phyloP scores from a whole-genome alignment of 805 yeast species.

The Saturnispora galanensis region DNA sequence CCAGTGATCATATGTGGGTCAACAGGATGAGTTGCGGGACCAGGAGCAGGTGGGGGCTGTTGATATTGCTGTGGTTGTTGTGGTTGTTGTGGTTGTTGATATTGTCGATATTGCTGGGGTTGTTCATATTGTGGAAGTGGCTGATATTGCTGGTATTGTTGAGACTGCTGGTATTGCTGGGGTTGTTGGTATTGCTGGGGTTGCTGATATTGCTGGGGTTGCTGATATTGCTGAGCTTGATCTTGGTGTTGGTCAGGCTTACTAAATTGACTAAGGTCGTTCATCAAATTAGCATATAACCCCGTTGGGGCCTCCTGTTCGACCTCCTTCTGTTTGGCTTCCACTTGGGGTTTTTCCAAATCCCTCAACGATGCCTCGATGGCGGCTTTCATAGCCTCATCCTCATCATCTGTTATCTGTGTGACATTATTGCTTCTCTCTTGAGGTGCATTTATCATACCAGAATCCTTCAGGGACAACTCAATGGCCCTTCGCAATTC shows the following conservation, averaged over 20 bases:
- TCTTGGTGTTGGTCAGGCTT: constrained; percentile 10
- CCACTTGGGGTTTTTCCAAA: constrained; percentile 30
- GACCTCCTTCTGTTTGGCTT: constrained; percentile 3
- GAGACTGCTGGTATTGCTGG: background rate
- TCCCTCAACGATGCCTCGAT: constrained; percentile 86
- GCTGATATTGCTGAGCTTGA: background rate
- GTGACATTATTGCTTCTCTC: background rate
- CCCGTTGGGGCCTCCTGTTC: constrained; percentile 14
- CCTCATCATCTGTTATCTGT: constrained; percentile 47
- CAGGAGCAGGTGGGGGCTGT: background rate
- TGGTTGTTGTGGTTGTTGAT: background rate
- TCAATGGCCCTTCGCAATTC: constrained; percentile 71
- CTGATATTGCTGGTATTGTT: background rate
- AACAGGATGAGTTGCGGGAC: background rate
- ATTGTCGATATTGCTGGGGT: background rate
- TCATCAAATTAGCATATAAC: constrained; percentile 20
- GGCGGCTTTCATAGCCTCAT: constrained; percentile 87
- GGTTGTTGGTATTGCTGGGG: background rate
- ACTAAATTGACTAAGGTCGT: constrained; percentile 5
- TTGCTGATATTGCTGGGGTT: background rate
- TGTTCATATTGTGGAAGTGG: background rate
- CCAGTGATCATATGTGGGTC: constrained; percentile 30
- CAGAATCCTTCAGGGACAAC: constrained; percentile 56
- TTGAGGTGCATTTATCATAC: constrained; percentile 9
- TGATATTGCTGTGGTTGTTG: constrained; percentile 13